Evolutionary conservation across 2,329 filamentous ascomycete genomes (phyloP), one percentile per base, ranked within the genome.

Genomic region (Aspergillus pseudotamarii): DNA sequence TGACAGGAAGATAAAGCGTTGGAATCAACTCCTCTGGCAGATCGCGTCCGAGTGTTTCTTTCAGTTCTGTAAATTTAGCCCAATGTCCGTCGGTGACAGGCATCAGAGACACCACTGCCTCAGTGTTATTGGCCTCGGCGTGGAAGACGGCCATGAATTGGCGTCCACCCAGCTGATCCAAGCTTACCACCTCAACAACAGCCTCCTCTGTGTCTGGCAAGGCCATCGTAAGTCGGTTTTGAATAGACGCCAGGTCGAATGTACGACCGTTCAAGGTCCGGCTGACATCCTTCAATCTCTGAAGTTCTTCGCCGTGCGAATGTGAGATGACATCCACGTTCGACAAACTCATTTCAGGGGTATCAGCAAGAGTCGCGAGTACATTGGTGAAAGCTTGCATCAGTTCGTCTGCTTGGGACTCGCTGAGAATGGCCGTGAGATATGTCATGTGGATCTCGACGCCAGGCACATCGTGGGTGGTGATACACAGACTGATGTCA

Each of bases 381-480:
- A 50, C 46, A 30, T 50, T 50, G 5, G 23, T 50, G 26, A 50
- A 50, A 12, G 46, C 26, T 19, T 28, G 23, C 46, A 50, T 50
- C 46, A 50, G 46, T 16, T 50, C 46, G 16, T n/a, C 26, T 30
- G 46, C 46, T 50, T 50, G 46, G 4, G 26, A 28, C 6, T n/a
- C 26, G 21, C 46, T 50, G 12, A 50, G 46, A 4, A 50, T 50
- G 16, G 46, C 46, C 26, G 23, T 50, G 3, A 30, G 46, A 50
- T 50, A 50, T 41, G 54, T 41, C 54, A 56, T 38, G 36, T 56
- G 46, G 23, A 50, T 50, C 46, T 50, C 46, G 10, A 50, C 46
- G 32, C 46, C 46, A 50, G 46, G 23, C n/a, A 41, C 45, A 32
- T 50, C 23, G 45, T 32, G n/a, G 6, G 21, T 38, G 43, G 45